Base-by-base conservation (phyloP, 805 yeast genomes). In the Teunomyces kruisii region DNA sequence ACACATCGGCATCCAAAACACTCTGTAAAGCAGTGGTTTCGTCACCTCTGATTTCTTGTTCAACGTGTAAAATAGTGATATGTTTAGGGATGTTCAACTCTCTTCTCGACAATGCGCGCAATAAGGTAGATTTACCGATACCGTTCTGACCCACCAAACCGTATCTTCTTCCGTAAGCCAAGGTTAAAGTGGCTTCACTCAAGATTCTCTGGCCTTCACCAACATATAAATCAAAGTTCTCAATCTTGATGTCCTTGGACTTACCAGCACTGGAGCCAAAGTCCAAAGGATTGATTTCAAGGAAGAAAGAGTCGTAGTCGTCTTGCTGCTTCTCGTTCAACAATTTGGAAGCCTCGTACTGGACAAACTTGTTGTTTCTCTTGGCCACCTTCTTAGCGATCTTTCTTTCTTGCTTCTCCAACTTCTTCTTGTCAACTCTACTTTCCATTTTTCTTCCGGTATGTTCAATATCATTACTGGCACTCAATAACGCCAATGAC, bases 111-210 rank as follows among this genome's bases (percentile, higher is more conserved):
- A 94, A 72, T 0, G 99, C 99, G 54, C 88, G 79, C 62, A 94
- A 74, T 43, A 94, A 71, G 0, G 99, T 94, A 36, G 98, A 91
- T 67, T 94, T 94, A 84, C 99, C 99, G 55, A 94, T 91, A 92
- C 99, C 99, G 73, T 94, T 94, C 64, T 91, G 96, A 67, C 99
- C 99, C 36, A 94, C 97, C 43, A 94, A 72, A 81, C 99, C 99
- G 57, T 94, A 94, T 64, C 98, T 81, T 65, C 87, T 89, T 44
- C 99, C 99, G 63, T 84, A 84, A 24, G 96, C 84, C 52, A 94
- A 77, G 1, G 96, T 83, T 53, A 94, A 79, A 17, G 90, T 78
- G 22, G 98, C 85, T 64, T 91, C 95, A 36, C 92, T 82, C 51
- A 94, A 76, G 44, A 94, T 92, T 69, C 99, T 81, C 67, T 87